Evolutionary conservation across 2,329 filamentous ascomycete genomes (phyloP).

Genomic region (Fusarium annulatum): DNA sequence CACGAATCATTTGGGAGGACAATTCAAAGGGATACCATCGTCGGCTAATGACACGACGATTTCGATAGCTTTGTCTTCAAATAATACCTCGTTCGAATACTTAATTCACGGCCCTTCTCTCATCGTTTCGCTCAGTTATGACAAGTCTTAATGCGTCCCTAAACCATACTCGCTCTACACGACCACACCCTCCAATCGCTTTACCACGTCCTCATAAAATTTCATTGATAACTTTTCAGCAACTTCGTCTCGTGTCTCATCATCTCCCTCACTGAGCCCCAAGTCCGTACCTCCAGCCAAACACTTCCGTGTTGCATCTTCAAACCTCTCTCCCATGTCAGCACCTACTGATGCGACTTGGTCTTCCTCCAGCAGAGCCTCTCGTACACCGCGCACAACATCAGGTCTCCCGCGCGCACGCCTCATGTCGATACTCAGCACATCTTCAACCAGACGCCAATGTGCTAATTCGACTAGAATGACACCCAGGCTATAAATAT

Average conservation of each 20-base stretch:
- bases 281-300: constrained; percentile 52
- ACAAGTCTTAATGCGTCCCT: background rate
- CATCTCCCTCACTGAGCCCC: constrained; percentile 51
- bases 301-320: constrained; percentile 52
- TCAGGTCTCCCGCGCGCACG: constrained; percentile 51
- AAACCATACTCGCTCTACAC: constrained; percentile 40
- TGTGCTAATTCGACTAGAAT: constrained; percentile 65
- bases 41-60: constrained; percentile 18
- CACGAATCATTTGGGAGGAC: constrained; percentile 9
- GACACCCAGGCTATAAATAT: constrained; percentile 64
- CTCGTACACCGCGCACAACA: constrained; percentile 51
- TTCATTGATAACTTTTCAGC: constrained; percentile 54
- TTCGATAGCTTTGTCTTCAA: constrained; percentile 1
- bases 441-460: constrained; percentile 59
- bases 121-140: background rate
- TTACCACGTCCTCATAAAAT: constrained; percentile 59
- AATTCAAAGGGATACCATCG: background rate
- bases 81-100: background rate
- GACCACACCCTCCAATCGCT: constrained; percentile 52
- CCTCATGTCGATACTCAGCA: constrained; percentile 54
- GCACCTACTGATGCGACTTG: constrained; percentile 51
- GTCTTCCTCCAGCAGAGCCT: constrained; percentile 47
- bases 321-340: constrained; percentile 55
- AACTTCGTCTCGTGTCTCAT: constrained; percentile 55
- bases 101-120: background rate